phyloP scores from a whole-genome alignment of 768 basidiomycete genomes.

The Sporobolomyces roseus region DNA sequence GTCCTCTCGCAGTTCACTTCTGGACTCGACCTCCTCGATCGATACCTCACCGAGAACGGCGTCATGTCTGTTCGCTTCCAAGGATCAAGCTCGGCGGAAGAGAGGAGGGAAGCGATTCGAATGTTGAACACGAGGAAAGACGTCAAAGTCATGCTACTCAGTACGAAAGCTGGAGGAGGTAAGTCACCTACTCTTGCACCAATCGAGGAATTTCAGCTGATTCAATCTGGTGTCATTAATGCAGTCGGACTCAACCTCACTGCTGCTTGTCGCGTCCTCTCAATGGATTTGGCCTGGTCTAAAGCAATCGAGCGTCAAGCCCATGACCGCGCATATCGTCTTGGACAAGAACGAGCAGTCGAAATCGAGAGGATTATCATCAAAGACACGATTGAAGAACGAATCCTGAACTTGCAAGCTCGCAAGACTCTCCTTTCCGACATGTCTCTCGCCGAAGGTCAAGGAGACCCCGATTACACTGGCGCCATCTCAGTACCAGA shows the following conservation, averaged over 20 bases:
- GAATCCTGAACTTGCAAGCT: slow-evolving; percentile 64
- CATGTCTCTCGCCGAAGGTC: slow-evolving; percentile 43
- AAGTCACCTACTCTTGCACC: slow-evolving; percentile 9
- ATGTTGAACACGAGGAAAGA: slow-evolving; percentile 50
- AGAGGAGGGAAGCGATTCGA: slow-evolving; percentile 47
- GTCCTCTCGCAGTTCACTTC: slow-evolving; percentile 69
- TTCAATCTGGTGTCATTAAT: neutral
- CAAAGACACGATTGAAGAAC: slow-evolving; percentile 55
- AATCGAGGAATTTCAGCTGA: neutral
- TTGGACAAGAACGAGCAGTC: slow-evolving; percentile 44
- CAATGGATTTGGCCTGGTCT: slow-evolving; percentile 50
- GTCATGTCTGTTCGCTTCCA: slow-evolving; percentile 46
- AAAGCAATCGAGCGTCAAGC: slow-evolving; percentile 48
- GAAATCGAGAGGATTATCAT: slow-evolving; percentile 51
- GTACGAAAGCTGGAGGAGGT: slow-evolving; percentile 62
- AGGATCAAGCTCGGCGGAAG: slow-evolving; percentile 47
- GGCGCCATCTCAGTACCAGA: slow-evolving; percentile 34
- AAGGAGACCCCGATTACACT: slow-evolving; percentile 2
- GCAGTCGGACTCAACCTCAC: slow-evolving; percentile 13
- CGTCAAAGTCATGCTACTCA: slow-evolving; percentile 54
- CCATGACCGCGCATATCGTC: slow-evolving; percentile 50
- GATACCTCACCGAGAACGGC: slow-evolving; percentile 57
- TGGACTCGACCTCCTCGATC: slow-evolving; percentile 60
- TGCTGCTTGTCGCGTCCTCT: slow-evolving; percentile 47
- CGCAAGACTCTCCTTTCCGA: slow-evolving; percentile 53